Percentiles rank a stretch among this genome's conserved stretches.
Evolutionary conservation across 768 basidiomycete species (phyloP).

Genomic region (Brasilioporus rufonigricans): DNA sequence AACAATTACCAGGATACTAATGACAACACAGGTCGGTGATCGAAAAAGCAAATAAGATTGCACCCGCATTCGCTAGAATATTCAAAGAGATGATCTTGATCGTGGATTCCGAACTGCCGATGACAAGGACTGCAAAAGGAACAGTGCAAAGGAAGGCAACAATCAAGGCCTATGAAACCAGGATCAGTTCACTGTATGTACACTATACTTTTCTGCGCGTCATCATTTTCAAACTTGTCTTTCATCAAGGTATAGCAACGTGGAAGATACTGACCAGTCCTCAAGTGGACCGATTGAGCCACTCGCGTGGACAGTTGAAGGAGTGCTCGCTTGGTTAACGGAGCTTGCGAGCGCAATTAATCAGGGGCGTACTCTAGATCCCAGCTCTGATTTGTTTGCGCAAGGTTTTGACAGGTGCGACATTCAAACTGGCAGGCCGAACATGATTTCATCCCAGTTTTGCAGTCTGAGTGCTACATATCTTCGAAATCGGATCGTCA

Average conservation of each 20-base stretch:
- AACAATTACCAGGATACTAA: neutral
- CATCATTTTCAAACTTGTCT: too few species aligned
- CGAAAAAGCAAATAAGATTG: constrained; percentile 39
- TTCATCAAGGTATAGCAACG: neutral
- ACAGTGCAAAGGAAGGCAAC: constrained; percentile 18
- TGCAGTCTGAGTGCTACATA: constrained; percentile 23
- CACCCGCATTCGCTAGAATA: constrained; percentile 40
- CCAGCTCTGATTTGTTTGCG: neutral
- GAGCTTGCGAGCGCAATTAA: neutral
- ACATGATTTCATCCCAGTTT: neutral
- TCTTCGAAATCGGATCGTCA: constrained; percentile 11
- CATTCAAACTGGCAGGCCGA: too few species aligned
- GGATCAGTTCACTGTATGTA: constrained; percentile 19
- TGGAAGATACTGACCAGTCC: neutral
- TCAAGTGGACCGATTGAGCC: neutral
- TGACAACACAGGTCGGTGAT: constrained; percentile 41
- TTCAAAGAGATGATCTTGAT: constrained; percentile 56
- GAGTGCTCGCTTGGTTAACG: neutral
- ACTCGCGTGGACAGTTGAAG: neutral
- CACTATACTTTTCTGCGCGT: neutral
- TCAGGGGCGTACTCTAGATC: neutral
- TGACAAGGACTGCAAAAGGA: constrained; percentile 37
- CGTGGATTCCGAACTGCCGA: constrained; percentile 36
- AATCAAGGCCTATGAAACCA: constrained; percentile 18
- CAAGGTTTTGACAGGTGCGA: neutral